Conservation (phyloP, 345 rosid genomes). For the Acer campestre region DNA sequence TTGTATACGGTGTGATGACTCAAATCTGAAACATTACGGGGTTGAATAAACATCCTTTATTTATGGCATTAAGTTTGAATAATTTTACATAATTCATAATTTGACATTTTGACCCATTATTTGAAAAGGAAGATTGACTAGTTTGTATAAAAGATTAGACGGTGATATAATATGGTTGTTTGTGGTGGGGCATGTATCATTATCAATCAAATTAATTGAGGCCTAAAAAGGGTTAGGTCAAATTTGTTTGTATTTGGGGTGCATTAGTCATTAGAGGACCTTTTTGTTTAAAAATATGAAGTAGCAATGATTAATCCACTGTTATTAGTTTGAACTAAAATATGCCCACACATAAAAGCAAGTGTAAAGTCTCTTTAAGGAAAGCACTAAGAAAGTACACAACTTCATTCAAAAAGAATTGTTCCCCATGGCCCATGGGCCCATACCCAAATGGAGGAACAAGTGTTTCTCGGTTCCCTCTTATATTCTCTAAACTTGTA, state of each 20-base stretch:
- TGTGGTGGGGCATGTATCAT: too few relatives aligned
- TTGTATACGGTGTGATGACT: too few relatives aligned
- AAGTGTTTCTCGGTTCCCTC: too few relatives aligned
- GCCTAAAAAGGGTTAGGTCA: not conserved
- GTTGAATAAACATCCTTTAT: too few relatives aligned
- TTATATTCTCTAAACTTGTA: too few relatives aligned
- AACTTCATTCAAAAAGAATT: too few relatives aligned
- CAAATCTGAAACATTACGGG: too few relatives aligned
- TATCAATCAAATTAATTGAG: not conserved
- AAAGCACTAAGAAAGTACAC: too few relatives aligned
- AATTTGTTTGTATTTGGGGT: slow-evolving; percentile 4
- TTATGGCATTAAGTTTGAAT: not conserved
- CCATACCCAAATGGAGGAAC: too few relatives aligned
- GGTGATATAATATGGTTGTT: not conserved
- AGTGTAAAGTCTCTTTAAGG: not conserved
- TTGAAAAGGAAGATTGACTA: not conserved
- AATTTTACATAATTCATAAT: not conserved
- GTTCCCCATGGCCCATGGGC: too few relatives aligned
- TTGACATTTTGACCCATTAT: not conserved
- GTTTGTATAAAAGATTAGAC: not conserved
- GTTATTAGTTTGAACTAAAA: slow-evolving; percentile 14
- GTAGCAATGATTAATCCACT: slow-evolving; percentile 9
- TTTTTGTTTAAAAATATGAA: slow-evolving; percentile 2
- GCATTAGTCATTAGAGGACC: not conserved
- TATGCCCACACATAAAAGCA: not conserved